A percentile compares a stretch with the other conserved stretches of the same genome.
These are phyloP conservation scores for Kuraishia molischiana DNA, from an alignment of 805 yeast species.

Conservation along the genomic window DNA sequence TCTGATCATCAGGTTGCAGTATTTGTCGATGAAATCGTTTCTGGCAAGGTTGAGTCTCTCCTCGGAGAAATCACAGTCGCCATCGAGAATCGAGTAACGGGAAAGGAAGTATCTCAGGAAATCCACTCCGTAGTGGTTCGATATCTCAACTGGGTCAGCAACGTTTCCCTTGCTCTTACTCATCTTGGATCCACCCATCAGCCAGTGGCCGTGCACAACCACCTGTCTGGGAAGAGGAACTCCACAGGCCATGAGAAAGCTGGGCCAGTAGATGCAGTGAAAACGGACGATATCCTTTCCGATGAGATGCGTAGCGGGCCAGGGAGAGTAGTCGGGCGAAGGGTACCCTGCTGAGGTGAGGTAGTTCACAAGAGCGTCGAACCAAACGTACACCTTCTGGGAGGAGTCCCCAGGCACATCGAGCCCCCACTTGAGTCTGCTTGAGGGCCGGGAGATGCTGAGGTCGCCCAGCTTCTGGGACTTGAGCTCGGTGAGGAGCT, in stretches of 20 bases:
- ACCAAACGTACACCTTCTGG: conserved; percentile 92
- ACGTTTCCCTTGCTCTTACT: conserved; percentile 90
- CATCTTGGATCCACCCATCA: conserved; percentile 85
- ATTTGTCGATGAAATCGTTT: conserved; percentile 67
- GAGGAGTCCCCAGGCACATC: conserved; percentile 71
- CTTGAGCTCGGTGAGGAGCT: conserved; percentile 50
- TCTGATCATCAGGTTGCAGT: conserved; percentile 71
- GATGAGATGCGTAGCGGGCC: conserved; percentile 75
- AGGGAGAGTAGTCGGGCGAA: conserved; percentile 14
- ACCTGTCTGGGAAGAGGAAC: conserved; percentile 61
- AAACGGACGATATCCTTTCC: conserved; percentile 90
- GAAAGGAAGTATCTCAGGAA: conserved; percentile 65
- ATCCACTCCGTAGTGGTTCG: conserved; percentile 59
- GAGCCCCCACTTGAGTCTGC: conserved; percentile 83
- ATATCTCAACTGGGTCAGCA: conserved; percentile 74
- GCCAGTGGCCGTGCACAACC: conserved; percentile 92
- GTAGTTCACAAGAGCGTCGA: conserved; percentile 87
- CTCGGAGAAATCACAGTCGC: conserved; percentile 75
- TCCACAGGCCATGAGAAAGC: conserved; percentile 76
- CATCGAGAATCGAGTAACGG: conserved; percentile 63
- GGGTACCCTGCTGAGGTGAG: conserved; percentile 65
- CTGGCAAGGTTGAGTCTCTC: conserved; percentile 40
- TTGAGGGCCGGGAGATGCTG: conserved; percentile 78
- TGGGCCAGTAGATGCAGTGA: conserved; percentile 93
- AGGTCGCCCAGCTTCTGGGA: conserved; percentile 46